These are phyloP conservation scores for Suillus subaureus DNA, from an alignment of 768 basidiomycete genomes.

Conservation along the genomic window DNA sequence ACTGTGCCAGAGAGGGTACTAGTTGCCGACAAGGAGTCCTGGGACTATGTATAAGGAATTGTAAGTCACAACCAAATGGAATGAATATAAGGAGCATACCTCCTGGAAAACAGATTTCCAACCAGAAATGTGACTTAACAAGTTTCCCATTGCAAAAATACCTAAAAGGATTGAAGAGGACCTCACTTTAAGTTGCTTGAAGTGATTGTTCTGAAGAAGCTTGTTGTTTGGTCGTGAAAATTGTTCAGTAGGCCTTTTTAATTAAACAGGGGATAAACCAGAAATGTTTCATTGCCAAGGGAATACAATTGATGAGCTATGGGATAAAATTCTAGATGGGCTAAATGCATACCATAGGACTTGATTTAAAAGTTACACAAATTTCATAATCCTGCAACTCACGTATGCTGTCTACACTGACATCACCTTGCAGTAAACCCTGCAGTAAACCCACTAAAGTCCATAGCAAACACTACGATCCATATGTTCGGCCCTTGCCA, in stretches of 20 bases:
- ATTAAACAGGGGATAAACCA: not conserved
- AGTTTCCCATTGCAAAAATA: not conserved
- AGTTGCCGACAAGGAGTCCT: not conserved
- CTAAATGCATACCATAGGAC: not conserved
- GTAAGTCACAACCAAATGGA: not conserved
- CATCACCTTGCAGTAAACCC: too few relatives aligned
- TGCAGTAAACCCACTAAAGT: too few relatives aligned
- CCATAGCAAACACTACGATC: not conserved
- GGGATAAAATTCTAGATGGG: not conserved
- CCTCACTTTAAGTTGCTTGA: not conserved
- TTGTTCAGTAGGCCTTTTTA: not conserved
- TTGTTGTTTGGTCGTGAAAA: not conserved
- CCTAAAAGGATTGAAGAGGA: not conserved
- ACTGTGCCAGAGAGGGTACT: not conserved
- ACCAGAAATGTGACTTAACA: not conserved
- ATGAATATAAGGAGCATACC: not conserved
- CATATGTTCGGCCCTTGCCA: not conserved
- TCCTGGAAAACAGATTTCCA: not conserved
- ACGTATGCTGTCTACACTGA: not conserved
- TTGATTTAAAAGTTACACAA: not conserved
- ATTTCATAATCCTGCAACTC: not conserved
- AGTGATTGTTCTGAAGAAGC: not conserved
- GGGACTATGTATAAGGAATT: not conserved
- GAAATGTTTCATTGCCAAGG: not conserved
- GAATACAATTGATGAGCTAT: not conserved